These are phyloP conservation scores for Phytopythium mirpurense DNA, from an alignment of 352 stramenopile genomes.

Conservation along the genomic window DNA sequence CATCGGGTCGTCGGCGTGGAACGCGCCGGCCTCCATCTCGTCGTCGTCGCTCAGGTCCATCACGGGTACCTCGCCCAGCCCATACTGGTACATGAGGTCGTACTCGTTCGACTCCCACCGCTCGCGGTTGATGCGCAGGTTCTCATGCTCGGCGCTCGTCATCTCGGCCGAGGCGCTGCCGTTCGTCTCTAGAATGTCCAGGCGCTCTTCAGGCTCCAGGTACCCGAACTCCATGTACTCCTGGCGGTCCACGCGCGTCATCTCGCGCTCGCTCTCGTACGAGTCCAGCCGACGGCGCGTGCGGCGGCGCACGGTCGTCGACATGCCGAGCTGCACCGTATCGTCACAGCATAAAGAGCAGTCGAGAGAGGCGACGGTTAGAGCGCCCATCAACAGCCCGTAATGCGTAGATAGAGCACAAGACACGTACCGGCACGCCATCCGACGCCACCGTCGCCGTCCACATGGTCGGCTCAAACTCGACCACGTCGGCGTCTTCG, in stretches of 20 bases:
- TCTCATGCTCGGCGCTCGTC: constrained; percentile 60
- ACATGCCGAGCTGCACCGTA: constrained; percentile 51
- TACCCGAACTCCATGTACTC: constrained; percentile 84
- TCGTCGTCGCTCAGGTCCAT: constrained; percentile 57
- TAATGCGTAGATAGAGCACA: neutral
- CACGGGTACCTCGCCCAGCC: constrained; percentile 53
- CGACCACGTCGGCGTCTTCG: constrained; percentile 54
- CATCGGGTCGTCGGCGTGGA: constrained; percentile 31
- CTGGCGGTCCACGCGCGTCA: constrained; percentile 54
- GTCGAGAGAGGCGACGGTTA: constrained; percentile 6
- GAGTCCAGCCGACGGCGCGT: constrained; percentile 57
- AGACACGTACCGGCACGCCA: constrained; percentile 54
- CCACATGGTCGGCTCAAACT: constrained; percentile 82
- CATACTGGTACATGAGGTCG: constrained; percentile 79
- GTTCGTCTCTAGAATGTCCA: constrained; percentile 69
- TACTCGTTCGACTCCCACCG: constrained; percentile 85
- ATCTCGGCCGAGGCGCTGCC: constrained; percentile 62
- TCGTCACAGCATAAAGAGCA: too few relatives aligned
- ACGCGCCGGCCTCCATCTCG: constrained; percentile 34
- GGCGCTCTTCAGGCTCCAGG: constrained; percentile 67
- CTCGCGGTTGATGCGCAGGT: constrained; percentile 70
- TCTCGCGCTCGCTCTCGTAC: constrained; percentile 54
- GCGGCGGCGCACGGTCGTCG: constrained; percentile 54
- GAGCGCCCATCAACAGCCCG: neutral
- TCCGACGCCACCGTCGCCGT: constrained; percentile 75